A percentile compares a stretch with the other conserved stretches of the same genome.
Conservation (phyloP, 176 grass and related monocot genomes). For the Sorghum bicolor region Sorghum_bicolor_NCBIv3 NC_012879.2:56128501-56129000, state of each 20-base stretch:
- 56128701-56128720: background rate
- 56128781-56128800: background rate
- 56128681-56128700: background rate
- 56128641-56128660: background rate
- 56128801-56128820: background rate
- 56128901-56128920: too few species aligned
- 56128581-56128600: background rate
- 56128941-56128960: too few species aligned
- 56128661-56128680: background rate
- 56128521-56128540: conserved; percentile 50
- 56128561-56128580: background rate
- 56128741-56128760: background rate
- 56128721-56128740: background rate
- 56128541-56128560: conserved; percentile 56
- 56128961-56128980: too few species aligned
- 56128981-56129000: too few species aligned
- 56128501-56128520: conserved; percentile 20
- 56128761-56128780: background rate
- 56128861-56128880: background rate
- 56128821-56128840: background rate
- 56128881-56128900: too few species aligned
- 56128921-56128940: too few species aligned
- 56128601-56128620: background rate
- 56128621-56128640: background rate
- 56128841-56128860: background rate